These are phyloP conservation scores for Talaromyces sp. DNA, from an alignment of 2,329 filamentous ascomycete genomes.

Conservation along the genomic window DNA sequence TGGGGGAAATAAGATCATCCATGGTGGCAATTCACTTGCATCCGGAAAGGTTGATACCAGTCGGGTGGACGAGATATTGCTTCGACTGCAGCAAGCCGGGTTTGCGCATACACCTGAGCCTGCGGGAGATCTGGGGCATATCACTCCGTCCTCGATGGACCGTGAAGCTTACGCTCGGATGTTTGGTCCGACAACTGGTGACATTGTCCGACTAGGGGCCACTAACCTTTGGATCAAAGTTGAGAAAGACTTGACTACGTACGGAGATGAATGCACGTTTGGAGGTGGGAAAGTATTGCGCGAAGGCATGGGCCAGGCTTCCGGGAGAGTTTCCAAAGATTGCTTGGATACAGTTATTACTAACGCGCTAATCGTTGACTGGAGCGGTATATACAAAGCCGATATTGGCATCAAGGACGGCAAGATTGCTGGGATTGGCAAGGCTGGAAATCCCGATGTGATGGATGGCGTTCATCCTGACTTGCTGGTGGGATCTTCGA, in stretches of 20 bases:
- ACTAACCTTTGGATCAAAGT: constrained; percentile 90
- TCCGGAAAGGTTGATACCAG: constrained; percentile 63
- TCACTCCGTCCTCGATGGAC: constrained; percentile 66
- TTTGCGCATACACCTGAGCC: constrained; percentile 75
- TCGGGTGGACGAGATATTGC: constrained; percentile 61
- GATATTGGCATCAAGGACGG: constrained; percentile 92
- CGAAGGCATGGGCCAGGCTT: constrained; percentile 93
- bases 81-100: constrained; percentile 62
- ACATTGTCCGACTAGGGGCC: constrained; percentile 72
- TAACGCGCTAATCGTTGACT: constrained; percentile 87
- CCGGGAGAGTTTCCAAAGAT: constrained; percentile 65
- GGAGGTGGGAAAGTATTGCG: constrained; percentile 89
- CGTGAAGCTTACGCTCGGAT: constrained; percentile 75
- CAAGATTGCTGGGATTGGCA: constrained; percentile 81
- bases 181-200: constrained; percentile 90
- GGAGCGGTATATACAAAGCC: constrained; percentile 89
- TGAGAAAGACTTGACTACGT: constrained; percentile 76
- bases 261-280: constrained; percentile 93
- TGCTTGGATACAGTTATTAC: constrained; percentile 79
- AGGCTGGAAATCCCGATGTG: constrained; percentile 93
- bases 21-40: constrained; percentile 77
- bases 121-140: constrained; percentile 47
- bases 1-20: constrained; percentile 71
- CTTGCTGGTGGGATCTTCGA: constrained; percentile 80
- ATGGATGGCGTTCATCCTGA: constrained; percentile 80